These are phyloP conservation scores for Smithsoniella earleae DNA, from an alignment of 163 green algal species.

Conservation along the genomic window DNA sequence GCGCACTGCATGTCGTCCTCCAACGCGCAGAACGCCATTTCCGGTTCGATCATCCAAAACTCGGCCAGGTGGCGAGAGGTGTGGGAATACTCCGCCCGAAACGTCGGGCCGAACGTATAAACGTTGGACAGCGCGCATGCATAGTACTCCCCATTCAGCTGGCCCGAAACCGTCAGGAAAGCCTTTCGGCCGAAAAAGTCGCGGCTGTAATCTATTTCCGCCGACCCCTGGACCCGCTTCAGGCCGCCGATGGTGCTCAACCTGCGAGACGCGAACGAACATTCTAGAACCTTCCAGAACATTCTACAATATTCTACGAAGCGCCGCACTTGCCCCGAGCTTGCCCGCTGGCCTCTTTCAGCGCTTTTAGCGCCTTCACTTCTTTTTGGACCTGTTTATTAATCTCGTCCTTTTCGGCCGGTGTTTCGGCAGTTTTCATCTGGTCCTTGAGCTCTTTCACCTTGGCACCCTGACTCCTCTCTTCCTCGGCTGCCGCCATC, in stretches of 20 bases:
- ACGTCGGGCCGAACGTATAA: conserved; percentile 68
- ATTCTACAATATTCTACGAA: neutral
- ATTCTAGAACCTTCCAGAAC: neutral
- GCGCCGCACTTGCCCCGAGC: neutral
- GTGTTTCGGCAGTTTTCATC: conserved; percentile 4
- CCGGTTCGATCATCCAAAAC: conserved; percentile 74
- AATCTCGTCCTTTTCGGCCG: neutral
- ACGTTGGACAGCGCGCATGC: conserved; percentile 53
- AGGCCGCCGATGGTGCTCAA: neutral
- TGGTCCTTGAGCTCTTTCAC: conserved; percentile 33
- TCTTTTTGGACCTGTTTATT: conserved; percentile 32
- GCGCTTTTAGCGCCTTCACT: conserved; percentile 33
- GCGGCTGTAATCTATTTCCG: conserved; percentile 40
- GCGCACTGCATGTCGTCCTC: conserved; percentile 72
- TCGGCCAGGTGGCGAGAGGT: conserved; percentile 60
- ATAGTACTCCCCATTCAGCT: conserved; percentile 62
- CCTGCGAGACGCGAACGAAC: conserved; percentile 6
- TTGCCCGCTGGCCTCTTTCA: conserved; percentile 30
- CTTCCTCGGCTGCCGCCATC: neutral
- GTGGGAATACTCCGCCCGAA: conserved; percentile 61
- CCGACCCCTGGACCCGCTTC: conserved; percentile 30
- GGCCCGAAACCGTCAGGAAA: conserved; percentile 60
- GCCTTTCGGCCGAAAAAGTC: conserved; percentile 59
- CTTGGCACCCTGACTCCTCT: conserved; percentile 28
- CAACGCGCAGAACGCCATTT: conserved; percentile 62